Conservation (phyloP, 1,284 basidiomycete species). For the Cryptococcus jaspeensis region DNA sequence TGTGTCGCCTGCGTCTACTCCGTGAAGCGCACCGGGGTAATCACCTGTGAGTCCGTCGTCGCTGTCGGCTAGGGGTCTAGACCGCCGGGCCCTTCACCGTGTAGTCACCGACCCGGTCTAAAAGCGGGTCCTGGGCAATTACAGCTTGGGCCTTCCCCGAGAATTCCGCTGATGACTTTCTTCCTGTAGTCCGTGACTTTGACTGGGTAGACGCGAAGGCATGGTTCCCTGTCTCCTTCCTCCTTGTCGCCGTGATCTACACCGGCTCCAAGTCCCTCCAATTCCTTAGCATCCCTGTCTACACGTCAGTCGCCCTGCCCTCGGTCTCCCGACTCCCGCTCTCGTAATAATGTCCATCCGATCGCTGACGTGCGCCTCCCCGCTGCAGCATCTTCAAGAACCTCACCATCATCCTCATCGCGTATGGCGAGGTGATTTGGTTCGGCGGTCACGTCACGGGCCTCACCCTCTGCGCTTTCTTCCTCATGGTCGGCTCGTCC, state of each 20-base stretch:
- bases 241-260: slow-evolving; percentile 94
- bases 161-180: background rate
- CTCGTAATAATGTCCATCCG: slow-evolving; percentile 75
- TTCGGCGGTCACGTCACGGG: slow-evolving; percentile 87
- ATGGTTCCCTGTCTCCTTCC: slow-evolving; percentile 92
- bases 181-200: slow-evolving; percentile 66
- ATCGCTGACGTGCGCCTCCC: slow-evolving; percentile 41
- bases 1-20: slow-evolving; percentile 73
- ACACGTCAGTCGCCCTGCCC: slow-evolving; percentile 57
- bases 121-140: background rate
- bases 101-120: too few species aligned
- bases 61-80: background rate
- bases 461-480: slow-evolving; percentile 83
- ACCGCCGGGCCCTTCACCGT: background rate
- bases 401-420: slow-evolving; percentile 95
- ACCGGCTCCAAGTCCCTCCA: slow-evolving; percentile 97
- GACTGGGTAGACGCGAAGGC: slow-evolving; percentile 79
- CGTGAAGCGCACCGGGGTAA: slow-evolving; percentile 75
- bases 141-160: background rate
- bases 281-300: slow-evolving; percentile 88
- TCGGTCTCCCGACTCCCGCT: slow-evolving; percentile 67
- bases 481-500: slow-evolving; percentile 95
- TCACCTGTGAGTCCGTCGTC: slow-evolving; percentile 58
- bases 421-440: slow-evolving; percentile 98
- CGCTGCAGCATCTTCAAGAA: slow-evolving; percentile 85